Conservation (phyloP, 106 monocot species). For the Apostasia shenzhenica region DNA sequence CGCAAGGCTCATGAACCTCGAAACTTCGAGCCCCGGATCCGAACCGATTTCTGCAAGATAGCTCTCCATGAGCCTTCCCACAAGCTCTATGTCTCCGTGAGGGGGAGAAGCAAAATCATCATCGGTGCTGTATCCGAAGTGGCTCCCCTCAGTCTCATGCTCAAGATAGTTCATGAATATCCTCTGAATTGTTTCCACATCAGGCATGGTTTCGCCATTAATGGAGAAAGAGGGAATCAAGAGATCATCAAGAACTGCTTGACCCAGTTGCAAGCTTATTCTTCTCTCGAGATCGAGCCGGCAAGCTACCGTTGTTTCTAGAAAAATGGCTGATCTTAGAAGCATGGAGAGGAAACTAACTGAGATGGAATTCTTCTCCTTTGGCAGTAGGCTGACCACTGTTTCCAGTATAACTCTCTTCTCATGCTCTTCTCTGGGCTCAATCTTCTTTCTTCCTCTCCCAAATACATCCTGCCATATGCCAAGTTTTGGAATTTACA, state of each 20-base stretch:
- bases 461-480: conserved; percentile 66
- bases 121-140: conserved; percentile 21
- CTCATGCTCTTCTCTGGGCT: conserved; percentile 72
- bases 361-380: conserved; percentile 65
- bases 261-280: conserved; percentile 63
- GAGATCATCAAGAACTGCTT: conserved; percentile 74
- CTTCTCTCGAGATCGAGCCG: conserved; percentile 77
- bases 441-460: conserved; percentile 52
- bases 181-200: conserved; percentile 75
- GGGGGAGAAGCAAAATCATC: conserved; percentile 34
- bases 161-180: conserved; percentile 72
- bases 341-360: conserved; percentile 86
- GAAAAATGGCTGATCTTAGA: conserved; percentile 57
- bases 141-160: conserved; percentile 19
- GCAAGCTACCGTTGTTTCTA: conserved; percentile 86
- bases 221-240: conserved; percentile 67
- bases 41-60: conserved; percentile 84
- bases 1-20: conserved; percentile 55
- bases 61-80: conserved; percentile 77
- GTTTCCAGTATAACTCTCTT: conserved; percentile 77
- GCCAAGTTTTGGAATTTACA: background rate
- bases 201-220: conserved; percentile 35
- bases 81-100: conserved; percentile 35
- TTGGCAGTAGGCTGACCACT: conserved; percentile 71
- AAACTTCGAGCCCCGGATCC: conserved; percentile 49